Conservation (phyloP, 2,329 filamentous ascomycete species). For the Helotiales sp. region DNA sequence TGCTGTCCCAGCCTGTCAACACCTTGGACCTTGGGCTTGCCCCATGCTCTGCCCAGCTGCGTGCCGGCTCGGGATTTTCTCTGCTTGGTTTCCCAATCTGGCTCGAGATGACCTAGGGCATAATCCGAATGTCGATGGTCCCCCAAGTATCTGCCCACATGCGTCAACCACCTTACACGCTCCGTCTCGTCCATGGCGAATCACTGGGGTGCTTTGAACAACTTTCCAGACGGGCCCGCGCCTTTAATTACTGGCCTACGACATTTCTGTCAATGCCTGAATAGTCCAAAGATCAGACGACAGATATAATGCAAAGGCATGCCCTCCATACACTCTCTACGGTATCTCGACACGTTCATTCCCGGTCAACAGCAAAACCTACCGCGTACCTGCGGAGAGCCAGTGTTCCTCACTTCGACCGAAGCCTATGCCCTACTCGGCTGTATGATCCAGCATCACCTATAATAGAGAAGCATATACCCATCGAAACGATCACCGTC, state of each 20-base stretch:
- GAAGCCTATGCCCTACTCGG: conserved; percentile 39
- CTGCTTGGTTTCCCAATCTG: conserved; percentile 33
- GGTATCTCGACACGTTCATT: conserved; percentile 31
- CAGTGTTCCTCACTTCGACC: conserved; percentile 34
- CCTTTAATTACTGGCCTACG: conserved; percentile 40
- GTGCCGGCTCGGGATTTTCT: conserved; percentile 30
- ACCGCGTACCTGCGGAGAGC: conserved; percentile 37
- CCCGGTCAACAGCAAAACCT: conserved; percentile 22
- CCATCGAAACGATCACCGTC: conserved; percentile 15
- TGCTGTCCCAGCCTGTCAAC: conserved; percentile 11
- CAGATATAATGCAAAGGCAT: conserved; percentile 43
- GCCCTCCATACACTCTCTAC: conserved; percentile 32
- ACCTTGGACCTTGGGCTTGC: conserved; percentile 1
- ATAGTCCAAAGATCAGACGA: conserved; percentile 41
- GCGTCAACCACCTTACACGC: conserved; percentile 45
- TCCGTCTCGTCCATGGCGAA: conserved; percentile 55
- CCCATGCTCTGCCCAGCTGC: background rate
- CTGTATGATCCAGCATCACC: conserved; percentile 34
- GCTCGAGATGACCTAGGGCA: conserved; percentile 31
- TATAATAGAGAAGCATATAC: conserved; percentile 37
- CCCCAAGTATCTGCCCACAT: conserved; percentile 33
- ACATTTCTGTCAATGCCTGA: conserved; percentile 40
- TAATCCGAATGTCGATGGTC: conserved; percentile 33
- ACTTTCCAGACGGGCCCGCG: conserved; percentile 47
- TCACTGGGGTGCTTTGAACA: conserved; percentile 54